Evolutionary conservation across 1,284 basidiomycete species (phyloP).

Genomic region (Ganoderma leucocontextum): DNA sequence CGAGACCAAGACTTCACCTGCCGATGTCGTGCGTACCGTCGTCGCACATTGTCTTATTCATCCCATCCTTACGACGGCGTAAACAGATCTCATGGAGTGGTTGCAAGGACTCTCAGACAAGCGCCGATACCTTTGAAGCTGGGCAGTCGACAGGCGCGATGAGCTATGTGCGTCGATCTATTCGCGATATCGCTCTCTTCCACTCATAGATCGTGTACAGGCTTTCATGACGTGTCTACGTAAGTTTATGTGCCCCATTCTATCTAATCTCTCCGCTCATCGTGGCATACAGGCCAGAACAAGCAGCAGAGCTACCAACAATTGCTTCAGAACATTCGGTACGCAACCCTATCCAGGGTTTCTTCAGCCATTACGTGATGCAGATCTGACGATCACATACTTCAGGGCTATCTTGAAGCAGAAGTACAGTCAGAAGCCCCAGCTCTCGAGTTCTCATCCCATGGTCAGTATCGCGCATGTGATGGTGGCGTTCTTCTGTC

Average conservation of each 20-base stretch:
- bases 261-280: conserved; percentile 13
- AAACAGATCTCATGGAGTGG: conserved; percentile 82
- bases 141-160: conserved; percentile 90
- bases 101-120: conserved; percentile 93
- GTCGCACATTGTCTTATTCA: neutral
- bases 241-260: conserved; percentile 40
- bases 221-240: conserved; percentile 78
- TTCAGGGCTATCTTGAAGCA: conserved; percentile 58
- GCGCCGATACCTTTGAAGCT: conserved; percentile 86
- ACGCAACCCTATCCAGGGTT: neutral
- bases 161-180: conserved; percentile 66
- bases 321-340: conserved; percentile 78
- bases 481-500: conserved; percentile 13
- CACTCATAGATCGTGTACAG: conserved; percentile 44
- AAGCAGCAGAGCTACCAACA: conserved; percentile 83
- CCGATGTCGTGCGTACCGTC: conserved; percentile 57
- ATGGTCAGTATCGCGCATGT: conserved; percentile 58
- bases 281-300: conserved; percentile 55
- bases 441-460: conserved; percentile 81
- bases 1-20: conserved; percentile 47
- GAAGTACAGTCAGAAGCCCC: conserved; percentile 88
- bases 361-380: conserved; percentile 8
- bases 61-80: neutral
- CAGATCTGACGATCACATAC: conserved; percentile 11
- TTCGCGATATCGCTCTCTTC: neutral